Evolutionary conservation across 164 flowering plant species (phyloP), one percentile per base, ranked within the genome.

Genomic region (Santalum album): DNA sequence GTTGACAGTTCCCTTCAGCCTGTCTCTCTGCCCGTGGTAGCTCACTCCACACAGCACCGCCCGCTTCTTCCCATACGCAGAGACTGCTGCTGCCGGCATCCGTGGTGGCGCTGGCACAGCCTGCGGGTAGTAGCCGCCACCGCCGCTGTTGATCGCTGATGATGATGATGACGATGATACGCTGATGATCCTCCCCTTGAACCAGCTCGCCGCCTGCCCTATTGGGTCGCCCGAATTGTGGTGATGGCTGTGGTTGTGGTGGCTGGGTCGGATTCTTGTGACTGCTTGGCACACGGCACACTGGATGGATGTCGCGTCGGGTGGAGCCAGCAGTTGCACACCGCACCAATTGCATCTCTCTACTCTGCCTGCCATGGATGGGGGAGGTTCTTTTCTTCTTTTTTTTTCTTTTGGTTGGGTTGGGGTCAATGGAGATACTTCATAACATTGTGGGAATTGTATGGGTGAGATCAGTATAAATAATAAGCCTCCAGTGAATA

Each of bases 1-100:
- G 49, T 73, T 78, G 14, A 75, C 56, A 34, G 64, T 68, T 12
- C 83, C 91, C 49, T 75, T 68, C 34, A 81, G 78, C 50, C 61
- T 69, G 51, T 65, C 49, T n/a, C 64, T 56, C 54, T 44, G 49
- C 0, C 56, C 59, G 16, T 58, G 35, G 55, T 84, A 84, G 63
- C 60, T 73, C 12, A 84, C 61, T 35, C 83, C 87, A 34, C 83
- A 76, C 0, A 84, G 65, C 43, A 84, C 46, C 10, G 91, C 91
- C 60, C 75, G 68, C 65, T 69, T 84, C 64, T 58, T 69, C 15
- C 80, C 78, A 23, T 62, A 29, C 7, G 54, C 56, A 15, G 60
- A 19, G 14, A 16, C 16, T 20, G 60, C 40, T 20, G 55, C 45
- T 32, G 38, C 53, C 59, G 21, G 47, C 17, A 32, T 24, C n/a